Conservation (phyloP, 179 eudicot species). For the Heliamphora pulchella region DNA sequence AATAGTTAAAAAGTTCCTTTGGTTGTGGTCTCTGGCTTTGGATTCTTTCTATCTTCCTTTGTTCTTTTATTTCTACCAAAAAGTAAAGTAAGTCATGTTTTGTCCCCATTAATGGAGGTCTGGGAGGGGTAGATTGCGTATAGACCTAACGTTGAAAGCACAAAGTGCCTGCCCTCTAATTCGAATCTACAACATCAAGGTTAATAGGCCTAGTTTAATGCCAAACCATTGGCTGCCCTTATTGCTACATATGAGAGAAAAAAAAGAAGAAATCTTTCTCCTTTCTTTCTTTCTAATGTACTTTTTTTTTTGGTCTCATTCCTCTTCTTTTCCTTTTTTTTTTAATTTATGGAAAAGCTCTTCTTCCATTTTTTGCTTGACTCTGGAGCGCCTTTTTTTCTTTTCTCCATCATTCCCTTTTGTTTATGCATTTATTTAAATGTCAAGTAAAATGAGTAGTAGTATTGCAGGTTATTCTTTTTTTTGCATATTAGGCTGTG, state of each 20-base stretch:
- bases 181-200: too few relatives aligned
- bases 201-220: too few relatives aligned
- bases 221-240: too few relatives aligned
- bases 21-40: not conserved
- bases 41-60: not conserved
- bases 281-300: not conserved
- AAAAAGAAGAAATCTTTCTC: too few relatives aligned
- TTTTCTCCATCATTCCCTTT: not conserved
- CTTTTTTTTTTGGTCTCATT: not conserved
- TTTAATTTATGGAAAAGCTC: not conserved
- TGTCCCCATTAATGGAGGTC: too few relatives aligned
- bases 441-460: not conserved
- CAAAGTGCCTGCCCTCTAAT: too few relatives aligned
- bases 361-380: not conserved
- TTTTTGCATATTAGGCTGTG: not conserved
- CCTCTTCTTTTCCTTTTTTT: not conserved
- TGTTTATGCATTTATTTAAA: not conserved
- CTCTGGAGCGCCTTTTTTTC: conserved; percentile 2
- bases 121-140: too few relatives aligned
- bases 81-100: too few relatives aligned
- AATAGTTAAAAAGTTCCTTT: not conserved
- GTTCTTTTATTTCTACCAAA: too few relatives aligned
- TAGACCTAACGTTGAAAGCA: too few relatives aligned
- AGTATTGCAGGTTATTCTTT: not conserved
- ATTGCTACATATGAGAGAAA: not conserved